Base-by-base conservation (phyloP, 1,284 basidiomycete genomes). In the Anthracocystis panici-leucophaei region DNA sequence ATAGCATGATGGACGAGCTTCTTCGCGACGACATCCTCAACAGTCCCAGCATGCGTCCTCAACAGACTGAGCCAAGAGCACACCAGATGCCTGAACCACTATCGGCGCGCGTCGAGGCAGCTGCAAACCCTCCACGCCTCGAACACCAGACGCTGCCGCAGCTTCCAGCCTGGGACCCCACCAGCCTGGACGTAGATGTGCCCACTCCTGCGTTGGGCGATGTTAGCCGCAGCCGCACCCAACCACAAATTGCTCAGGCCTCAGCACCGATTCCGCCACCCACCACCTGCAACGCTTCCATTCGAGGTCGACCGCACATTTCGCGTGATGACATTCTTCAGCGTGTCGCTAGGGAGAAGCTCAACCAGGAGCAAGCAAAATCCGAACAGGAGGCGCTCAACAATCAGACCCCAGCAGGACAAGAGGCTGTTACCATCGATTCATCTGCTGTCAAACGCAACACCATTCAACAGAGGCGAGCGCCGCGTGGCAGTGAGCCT, bases 1-100 rank as follows among this genome's bases (percentile, higher is more conserved):
- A 82, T 44, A 78, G 76, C 67, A 74, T 83, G 66, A 78, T 84
- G 45, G 82, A 84, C 45, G 75, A 82, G 65, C 78, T 84, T 21
- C 72, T 84, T 5, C 56, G 75, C 5, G 77, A 76, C 25, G 68
- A 80, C n/a, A 70, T 83, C 18, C 75, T 83, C 42, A 62, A 52
- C 68, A 80, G 63, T 27, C 74, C 75, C 5, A 66, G 51, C 31
- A 27, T 64, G 20, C 60, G 64, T 25, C 35, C 61, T 16, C 55
- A 58, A 21, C 60, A 64, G n/a, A 11, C 48, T 27, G 41, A 58
- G 21, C 14, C 57, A 10, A 46, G 25, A 42, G 29, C 45, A 16
- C 53, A 44, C 5, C 33, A 52, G 3, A 14, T 62, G 14, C 51
- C 58, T 8, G 33, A 54, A 38, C 55, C 68, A 0, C 55, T 71